Evolutionary conservation across 2,329 filamentous ascomycete genomes (phyloP).

Genomic region (Monascus ruber): DNA sequence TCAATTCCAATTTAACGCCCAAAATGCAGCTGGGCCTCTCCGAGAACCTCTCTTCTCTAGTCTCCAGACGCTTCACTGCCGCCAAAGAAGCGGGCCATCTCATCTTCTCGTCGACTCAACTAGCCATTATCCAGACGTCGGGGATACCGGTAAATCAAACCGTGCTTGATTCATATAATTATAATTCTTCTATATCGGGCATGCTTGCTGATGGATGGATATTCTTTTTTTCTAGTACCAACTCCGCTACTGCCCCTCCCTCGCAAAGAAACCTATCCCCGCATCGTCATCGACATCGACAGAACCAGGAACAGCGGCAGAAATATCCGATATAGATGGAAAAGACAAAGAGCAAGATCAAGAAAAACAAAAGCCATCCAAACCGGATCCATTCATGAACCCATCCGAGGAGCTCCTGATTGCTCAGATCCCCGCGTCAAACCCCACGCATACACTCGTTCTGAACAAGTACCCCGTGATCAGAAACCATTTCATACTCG

Average conservation of each 20-base stretch:
- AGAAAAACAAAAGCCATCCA: constrained; percentile 11
- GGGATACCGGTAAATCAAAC: constrained; percentile 22
- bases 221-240: constrained; percentile 28
- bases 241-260: constrained; percentile 38
- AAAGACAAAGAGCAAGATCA: constrained; percentile 1
- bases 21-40: constrained; percentile 26
- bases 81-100: constrained; percentile 27
- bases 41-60: constrained; percentile 25
- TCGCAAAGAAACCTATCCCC: constrained; percentile 32
- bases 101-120: constrained; percentile 29
- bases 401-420: constrained; percentile 33
- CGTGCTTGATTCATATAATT: not conserved
- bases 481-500: constrained; percentile 38
- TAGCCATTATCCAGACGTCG: constrained; percentile 22
- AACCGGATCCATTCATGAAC: constrained; percentile 35
- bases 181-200: not conserved
- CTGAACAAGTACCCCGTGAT: constrained; percentile 41
- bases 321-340: not conserved
- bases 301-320: not conserved
- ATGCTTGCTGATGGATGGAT: too few relatives aligned
- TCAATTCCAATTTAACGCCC: not conserved
- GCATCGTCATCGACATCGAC: constrained; percentile 4
- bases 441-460: constrained; percentile 30
- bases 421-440: constrained; percentile 24
- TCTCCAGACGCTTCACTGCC: constrained; percentile 22